phyloP scores from a whole-genome alignment of 116 monocot genomes.

The Thalassia testudinum region DNA sequence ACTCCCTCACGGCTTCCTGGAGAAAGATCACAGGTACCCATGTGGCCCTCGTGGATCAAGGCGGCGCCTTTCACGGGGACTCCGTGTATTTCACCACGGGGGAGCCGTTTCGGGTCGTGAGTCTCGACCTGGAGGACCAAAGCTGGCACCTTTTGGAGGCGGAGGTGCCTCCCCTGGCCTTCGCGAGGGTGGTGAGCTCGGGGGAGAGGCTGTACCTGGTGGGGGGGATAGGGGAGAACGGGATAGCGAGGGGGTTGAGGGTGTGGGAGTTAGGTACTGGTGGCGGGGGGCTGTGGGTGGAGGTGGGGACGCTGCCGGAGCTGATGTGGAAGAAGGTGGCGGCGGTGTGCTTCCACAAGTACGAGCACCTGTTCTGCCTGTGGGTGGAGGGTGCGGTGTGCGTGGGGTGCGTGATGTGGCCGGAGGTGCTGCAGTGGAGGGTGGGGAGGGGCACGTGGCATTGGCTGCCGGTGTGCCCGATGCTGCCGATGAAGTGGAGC shows the following conservation, averaged over 20 bases:
- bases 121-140: slow-evolving; percentile 11
- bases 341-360: slow-evolving; percentile 48
- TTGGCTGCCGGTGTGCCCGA: slow-evolving; percentile 35
- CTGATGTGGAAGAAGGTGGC: slow-evolving; percentile 31
- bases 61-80: slow-evolving; percentile 9
- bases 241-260: slow-evolving; percentile 31
- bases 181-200: slow-evolving; percentile 19
- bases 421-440: slow-evolving; percentile 33
- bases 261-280: slow-evolving; percentile 25
- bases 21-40: not conserved
- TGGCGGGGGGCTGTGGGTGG: slow-evolving; percentile 20
- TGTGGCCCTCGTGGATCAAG: slow-evolving; percentile 1
- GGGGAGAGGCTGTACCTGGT: slow-evolving; percentile 20
- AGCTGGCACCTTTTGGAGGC: slow-evolving; percentile 7
- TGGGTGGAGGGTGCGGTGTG: slow-evolving; percentile 36
- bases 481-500: slow-evolving; percentile 44
- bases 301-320: slow-evolving; percentile 13
- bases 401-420: slow-evolving; percentile 41
- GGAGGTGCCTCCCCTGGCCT: slow-evolving; percentile 7
- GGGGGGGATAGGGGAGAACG: slow-evolving; percentile 30
- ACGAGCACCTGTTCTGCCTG: slow-evolving; percentile 27
- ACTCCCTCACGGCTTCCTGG: slow-evolving; percentile 8
- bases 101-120: slow-evolving; percentile 27
- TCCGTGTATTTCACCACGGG: slow-evolving; percentile 21
- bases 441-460: slow-evolving; percentile 30